A percentile compares a stretch with the other conserved stretches of the same genome.
Evolutionary conservation across 306 rosid genomes (phyloP).

Genomic region (Sicyos baderoa): DNA sequence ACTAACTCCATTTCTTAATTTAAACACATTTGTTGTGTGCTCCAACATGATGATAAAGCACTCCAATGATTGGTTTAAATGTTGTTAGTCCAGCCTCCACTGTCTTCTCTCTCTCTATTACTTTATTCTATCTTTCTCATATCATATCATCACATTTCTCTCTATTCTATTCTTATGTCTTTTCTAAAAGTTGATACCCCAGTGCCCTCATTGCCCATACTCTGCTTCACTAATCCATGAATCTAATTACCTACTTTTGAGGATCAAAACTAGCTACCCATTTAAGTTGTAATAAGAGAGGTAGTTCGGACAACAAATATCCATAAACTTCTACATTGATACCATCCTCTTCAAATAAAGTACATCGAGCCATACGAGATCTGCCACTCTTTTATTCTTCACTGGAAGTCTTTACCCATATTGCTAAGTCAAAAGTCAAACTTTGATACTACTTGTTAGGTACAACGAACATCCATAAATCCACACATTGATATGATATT

Average conservation of each 20-base stretch:
- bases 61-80: neutral
- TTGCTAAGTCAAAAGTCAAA: no score
- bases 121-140: neutral
- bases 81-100: neutral
- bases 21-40: neutral
- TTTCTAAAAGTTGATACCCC: neutral
- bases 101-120: neutral
- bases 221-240: neutral
- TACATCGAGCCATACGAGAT: no score
- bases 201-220: neutral
- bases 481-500: no score
- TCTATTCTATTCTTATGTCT: no score
- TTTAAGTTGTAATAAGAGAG: neutral
- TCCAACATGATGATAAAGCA: neutral
- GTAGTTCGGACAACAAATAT: no score
- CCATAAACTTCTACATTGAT: no score
- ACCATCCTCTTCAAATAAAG: no score
- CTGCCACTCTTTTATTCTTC: no score
- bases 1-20: neutral
- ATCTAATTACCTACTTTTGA: neutral
- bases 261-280: neutral
- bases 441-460: no score
- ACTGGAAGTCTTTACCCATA: no score
- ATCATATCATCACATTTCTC: neutral
- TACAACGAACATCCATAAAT: no score